Percentiles rank a stretch among this genome's conserved stretches.
phyloP scores from a whole-genome alignment of 2,329 filamentous ascomycete genomes.

The Fusarium austroafricanum region DNA sequence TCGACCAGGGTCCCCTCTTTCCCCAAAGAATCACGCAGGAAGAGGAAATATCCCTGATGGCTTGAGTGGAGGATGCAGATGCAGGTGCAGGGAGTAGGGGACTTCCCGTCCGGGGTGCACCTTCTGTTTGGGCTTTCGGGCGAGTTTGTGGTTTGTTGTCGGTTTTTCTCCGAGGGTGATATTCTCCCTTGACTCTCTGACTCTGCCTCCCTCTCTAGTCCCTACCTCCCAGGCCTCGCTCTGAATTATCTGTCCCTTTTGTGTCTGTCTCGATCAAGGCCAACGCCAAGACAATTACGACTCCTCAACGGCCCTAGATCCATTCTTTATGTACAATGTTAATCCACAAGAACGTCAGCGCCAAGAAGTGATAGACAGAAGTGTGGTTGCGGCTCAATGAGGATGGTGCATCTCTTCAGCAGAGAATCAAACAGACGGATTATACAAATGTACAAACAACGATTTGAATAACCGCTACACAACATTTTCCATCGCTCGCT shows the following conservation, averaged over 20 bases:
- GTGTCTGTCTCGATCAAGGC: not conserved
- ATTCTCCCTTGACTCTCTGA: slow-evolving; percentile 17
- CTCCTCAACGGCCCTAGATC: slow-evolving; percentile 10
- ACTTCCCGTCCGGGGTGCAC: slow-evolving; percentile 22
- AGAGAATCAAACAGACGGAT: not conserved
- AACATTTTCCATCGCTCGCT: not conserved
- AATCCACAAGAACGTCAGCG: slow-evolving; percentile 15
- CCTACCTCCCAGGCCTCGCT: not conserved
- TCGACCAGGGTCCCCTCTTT: slow-evolving; percentile 17
- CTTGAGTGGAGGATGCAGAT: slow-evolving; percentile 13
- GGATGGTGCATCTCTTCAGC: not conserved
- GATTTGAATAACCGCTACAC: not conserved
- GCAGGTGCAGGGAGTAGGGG: slow-evolving; percentile 23
- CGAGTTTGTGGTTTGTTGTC: not conserved
- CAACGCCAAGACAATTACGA: slow-evolving; percentile 13
- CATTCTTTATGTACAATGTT: not conserved
- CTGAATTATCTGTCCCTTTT: not conserved
- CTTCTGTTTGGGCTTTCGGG: slow-evolving; percentile 20
- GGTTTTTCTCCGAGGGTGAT: not conserved
- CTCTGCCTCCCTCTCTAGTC: slow-evolving; percentile 24
- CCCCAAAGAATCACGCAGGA: slow-evolving; percentile 29
- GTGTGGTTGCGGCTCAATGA: not conserved
- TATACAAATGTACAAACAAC: not conserved
- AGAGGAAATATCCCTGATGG: slow-evolving; percentile 15
- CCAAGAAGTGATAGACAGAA: not conserved